Base-by-base conservation (phyloP, 2,329 filamentous ascomycete species). In the Passalora sequoiae region DNA sequence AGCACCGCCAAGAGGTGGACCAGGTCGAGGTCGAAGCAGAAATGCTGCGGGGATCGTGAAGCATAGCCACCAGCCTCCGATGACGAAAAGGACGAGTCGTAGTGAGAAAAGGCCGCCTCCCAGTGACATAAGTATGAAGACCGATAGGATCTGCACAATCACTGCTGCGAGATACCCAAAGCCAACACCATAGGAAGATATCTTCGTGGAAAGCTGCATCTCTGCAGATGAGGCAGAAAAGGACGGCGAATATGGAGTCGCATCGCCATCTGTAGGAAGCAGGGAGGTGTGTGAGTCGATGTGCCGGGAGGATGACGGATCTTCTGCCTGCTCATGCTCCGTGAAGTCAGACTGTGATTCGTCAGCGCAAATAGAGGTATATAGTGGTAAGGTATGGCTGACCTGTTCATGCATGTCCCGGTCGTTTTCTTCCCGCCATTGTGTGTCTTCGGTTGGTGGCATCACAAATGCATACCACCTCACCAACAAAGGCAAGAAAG, bases 101-200 rank as follows among this genome's bases (percentile, higher is more conserved):
- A 96, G 81, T 0, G 88, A 86, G 71, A 89, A 89, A 0, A 84
- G 86, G 3, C 86, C 85, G 47, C 87, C 89, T 31, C 81, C 77
- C 61, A 86, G 79, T 6, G 69, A 68, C 33, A 86, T 72, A 2
- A 97, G 76, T 29, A 96, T 77, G 37, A 86, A 66, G 48, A 97
- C 91, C 39, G 84, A 82, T 2, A 88, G 61, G 47, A 86, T 84
- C 63, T 97, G 92, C 8, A 97, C 73, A 45, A 94, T 78, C 1
- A 97, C 74, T 0, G 86, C 88, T 1, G 89, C 89, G 27, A 84
- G 80, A 62, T 98, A 98, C 9, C 92, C 92, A 49, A 95, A 94
- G 0, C 89, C 91, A 40, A 97, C 91, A 8, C 92, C 92, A 58
- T 84, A 85, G 2, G 89, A 87, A 0, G 91, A 97, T 50, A 98